Conservation (phyloP, 1,284 basidiomycete genomes). For the Fistulinella staudtii region DNA sequence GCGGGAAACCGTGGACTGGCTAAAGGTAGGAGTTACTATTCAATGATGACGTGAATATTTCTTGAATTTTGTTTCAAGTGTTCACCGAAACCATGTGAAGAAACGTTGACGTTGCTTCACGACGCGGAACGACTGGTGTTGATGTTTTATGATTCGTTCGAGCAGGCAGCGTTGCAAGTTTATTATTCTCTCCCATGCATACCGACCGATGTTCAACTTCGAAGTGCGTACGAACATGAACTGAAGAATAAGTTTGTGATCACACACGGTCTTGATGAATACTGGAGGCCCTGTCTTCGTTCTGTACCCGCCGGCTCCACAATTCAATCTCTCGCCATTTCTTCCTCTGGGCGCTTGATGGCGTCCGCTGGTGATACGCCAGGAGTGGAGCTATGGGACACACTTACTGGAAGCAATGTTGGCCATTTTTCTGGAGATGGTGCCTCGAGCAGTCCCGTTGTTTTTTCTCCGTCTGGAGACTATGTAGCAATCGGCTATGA, state of each 20-base stretch:
- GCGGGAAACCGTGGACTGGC: constrained; percentile 13
- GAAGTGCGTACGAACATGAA: constrained; percentile 12
- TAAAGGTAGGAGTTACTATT: constrained; percentile 12
- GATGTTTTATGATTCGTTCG: constrained; percentile 21
- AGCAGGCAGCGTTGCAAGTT: constrained; percentile 18
- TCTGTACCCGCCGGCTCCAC: constrained; percentile 10
- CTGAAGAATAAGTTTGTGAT: constrained; percentile 13
- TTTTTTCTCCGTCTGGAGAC: constrained; percentile 22
- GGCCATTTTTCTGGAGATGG: constrained; percentile 9
- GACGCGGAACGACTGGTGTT: constrained; percentile 24
- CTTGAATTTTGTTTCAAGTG: constrained; percentile 2
- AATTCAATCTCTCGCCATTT: constrained; percentile 18
- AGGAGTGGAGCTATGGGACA: constrained; percentile 22
- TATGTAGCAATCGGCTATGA: constrained; percentile 19
- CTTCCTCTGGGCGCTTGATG: constrained; percentile 14
- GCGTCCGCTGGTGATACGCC: constrained; percentile 16
- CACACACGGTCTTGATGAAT: constrained; percentile 11
- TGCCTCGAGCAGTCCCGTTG: constrained; percentile 14
- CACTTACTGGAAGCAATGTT: constrained; percentile 15
- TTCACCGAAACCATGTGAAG: constrained; percentile 3
- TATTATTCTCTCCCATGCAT: constrained; percentile 18
- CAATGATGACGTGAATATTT: not conserved
- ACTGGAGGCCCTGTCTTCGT: constrained; percentile 15
- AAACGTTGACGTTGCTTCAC: constrained; percentile 9
- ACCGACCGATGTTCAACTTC: constrained; percentile 14